phyloP scores from a whole-genome alignment of 495 filamentous ascomycete species.

The Tuber aestivum region DNA sequence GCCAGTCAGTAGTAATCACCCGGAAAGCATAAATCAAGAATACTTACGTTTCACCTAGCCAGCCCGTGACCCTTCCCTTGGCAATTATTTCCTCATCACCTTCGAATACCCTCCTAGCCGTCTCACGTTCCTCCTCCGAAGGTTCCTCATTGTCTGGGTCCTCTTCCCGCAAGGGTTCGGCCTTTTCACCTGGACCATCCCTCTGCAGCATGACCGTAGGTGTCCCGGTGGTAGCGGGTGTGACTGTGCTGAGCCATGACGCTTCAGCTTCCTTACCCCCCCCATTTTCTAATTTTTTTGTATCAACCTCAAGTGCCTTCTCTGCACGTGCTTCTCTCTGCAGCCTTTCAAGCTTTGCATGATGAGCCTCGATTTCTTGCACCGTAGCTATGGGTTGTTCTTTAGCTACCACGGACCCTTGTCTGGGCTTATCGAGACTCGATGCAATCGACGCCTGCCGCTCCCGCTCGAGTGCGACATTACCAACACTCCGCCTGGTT shows the following conservation, averaged over 20 bases:
- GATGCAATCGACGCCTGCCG: constrained; percentile 26
- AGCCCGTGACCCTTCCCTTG: constrained; percentile 73
- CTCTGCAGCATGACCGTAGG: constrained; percentile 42
- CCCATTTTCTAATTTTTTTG: constrained; percentile 13
- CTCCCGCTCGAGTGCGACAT: constrained; percentile 33
- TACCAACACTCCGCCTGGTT: constrained; percentile 36
- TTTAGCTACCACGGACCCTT: constrained; percentile 32
- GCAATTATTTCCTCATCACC: constrained; percentile 74
- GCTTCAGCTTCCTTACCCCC: constrained; percentile 18
- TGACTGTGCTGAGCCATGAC: constrained; percentile 38
- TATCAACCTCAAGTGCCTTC: constrained; percentile 33
- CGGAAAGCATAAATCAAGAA: background rate
- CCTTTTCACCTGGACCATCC: constrained; percentile 38
- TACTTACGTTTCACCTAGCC: constrained; percentile 67
- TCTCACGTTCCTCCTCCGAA: constrained; percentile 61
- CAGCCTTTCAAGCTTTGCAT: constrained; percentile 29
- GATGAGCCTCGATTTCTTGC: constrained; percentile 35
- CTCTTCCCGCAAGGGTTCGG: constrained; percentile 28
- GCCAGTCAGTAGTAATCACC: constrained; percentile 19
- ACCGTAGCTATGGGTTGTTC: constrained; percentile 40
- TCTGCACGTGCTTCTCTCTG: constrained; percentile 24
- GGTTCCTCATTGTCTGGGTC: constrained; percentile 43
- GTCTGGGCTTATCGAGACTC: constrained; percentile 24
- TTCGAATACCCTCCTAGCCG: constrained; percentile 74
- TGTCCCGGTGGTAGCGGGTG: constrained; percentile 30